Base-by-base conservation (phyloP, 805 yeast species). In the Barnettozyma sp. region DNA sequence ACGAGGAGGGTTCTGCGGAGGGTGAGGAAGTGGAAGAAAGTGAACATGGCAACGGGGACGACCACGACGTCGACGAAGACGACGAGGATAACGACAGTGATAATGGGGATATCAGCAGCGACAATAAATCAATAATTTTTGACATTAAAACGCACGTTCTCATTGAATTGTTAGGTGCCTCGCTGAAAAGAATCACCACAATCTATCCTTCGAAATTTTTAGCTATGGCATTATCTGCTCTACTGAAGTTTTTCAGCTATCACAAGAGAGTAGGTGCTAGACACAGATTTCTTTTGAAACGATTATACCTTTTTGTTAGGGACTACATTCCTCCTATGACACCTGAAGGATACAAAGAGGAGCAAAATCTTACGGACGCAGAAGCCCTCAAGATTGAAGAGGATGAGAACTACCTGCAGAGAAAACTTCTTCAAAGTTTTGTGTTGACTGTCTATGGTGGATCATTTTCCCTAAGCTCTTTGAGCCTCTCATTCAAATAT, bases 171-270 rank as follows among this genome's bases (percentile, higher is more conserved):
- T 59, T 83, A 36, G 66, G 62, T 13, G 64, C 75, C 28, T 71
- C 78, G 27, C 54, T 83, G 48, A 72, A 70, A 44, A 63, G 78
- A 39, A 78, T 85, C 41, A 62, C 66, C 25, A 82, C 94, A 0
- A 54, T 74, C 14, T 77, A 79, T 50, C 96, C 97, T 7, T 82
- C 95, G 1, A 73, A 82, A 42, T 87, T 83, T 50, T 60, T 88
- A 31, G 69, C 81, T 2, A 80, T 84, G 71, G 74, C 79, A 1
- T 70, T 78, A 0, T 54, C 81, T 1, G 66, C 86, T 0, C 55
- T 78, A 24, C 58, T 80, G 35, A 75, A 75, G 33, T 68, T 74
- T 22, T 54, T 75, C 12, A 62, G 67, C 22, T 43, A 54, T 7
- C 74, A 76, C 42, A 52, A 59, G 6, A 59, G 58, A 14, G 40